Evolutionary conservation across 257 asterid genomes (phyloP).

Genomic region (Nicotiana sylvestris): DNA sequence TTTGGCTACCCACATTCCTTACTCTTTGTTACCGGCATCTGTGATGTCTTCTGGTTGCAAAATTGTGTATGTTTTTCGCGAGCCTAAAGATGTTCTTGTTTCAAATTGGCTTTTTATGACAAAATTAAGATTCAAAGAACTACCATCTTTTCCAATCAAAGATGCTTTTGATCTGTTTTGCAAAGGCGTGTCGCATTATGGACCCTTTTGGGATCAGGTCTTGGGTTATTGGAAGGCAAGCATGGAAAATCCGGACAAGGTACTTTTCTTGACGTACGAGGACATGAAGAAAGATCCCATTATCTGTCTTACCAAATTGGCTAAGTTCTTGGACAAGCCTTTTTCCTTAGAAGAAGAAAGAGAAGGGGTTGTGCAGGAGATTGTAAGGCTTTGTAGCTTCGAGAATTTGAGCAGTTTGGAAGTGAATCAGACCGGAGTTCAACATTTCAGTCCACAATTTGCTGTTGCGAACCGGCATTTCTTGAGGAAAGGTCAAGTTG

Average conservation of each 20-base stretch:
- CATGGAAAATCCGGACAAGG: not conserved
- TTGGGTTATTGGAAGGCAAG: not conserved
- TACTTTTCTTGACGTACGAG: not conserved
- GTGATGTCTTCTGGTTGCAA: not conserved
- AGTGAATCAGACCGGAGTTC: not conserved
- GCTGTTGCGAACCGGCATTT: not conserved
- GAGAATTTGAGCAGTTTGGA: too few species aligned
- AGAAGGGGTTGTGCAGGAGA: not conserved
- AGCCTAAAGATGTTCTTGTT: not conserved
- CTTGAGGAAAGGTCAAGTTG: constrained; percentile 1
- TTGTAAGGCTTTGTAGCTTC: too few species aligned
- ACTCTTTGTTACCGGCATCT: not conserved
- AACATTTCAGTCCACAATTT: not conserved
- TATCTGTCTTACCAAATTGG: not conserved
- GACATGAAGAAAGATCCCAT: not conserved
- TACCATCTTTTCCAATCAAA: not conserved
- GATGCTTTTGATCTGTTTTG: not conserved
- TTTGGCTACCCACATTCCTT: not conserved
- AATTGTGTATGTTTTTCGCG: not conserved
- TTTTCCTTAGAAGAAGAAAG: not conserved
- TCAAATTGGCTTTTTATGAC: not conserved
- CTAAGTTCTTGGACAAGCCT: not conserved
- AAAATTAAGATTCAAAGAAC: not conserved
- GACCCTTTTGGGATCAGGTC: not conserved
- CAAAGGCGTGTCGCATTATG: not conserved